Percentiles rank a stretch among this genome's conserved stretches.
phyloP scores from a whole-genome alignment of 768 basidiomycete genomes.

The Auricularia sp. region DNA sequence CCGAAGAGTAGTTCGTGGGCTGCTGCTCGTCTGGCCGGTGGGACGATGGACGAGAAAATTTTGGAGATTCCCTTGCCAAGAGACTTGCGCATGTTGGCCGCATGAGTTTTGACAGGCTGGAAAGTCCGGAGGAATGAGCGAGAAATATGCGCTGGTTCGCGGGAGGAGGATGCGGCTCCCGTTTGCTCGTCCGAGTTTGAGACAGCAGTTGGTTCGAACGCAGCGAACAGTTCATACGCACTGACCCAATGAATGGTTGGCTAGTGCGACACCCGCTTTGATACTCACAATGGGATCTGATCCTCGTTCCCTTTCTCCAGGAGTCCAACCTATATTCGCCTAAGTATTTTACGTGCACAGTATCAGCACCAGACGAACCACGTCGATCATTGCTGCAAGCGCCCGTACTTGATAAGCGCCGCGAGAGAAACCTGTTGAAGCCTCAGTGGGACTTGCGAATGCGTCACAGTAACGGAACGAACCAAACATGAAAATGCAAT shows the following conservation, averaged over 20 bases:
- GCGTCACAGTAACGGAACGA: background rate
- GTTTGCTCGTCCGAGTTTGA: too few relatives aligned
- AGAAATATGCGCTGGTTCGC: too few relatives aligned
- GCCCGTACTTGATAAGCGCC: conserved; percentile 38
- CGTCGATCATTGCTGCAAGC: conserved; percentile 34
- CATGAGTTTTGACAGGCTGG: too few relatives aligned
- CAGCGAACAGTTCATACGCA: conserved; percentile 31
- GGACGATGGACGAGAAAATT: too few relatives aligned
- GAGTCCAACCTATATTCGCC: conserved; percentile 28
- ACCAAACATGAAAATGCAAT: conserved; percentile 36
- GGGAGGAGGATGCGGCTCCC: too few relatives aligned
- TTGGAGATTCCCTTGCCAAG: too few relatives aligned
- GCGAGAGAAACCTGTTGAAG: conserved; percentile 33
- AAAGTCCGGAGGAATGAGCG: too few relatives aligned
- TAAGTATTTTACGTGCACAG: too few relatives aligned
- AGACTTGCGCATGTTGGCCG: too few relatives aligned
- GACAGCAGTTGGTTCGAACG: too few relatives aligned
- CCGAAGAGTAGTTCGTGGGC: too few relatives aligned
- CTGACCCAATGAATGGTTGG: conserved; percentile 12
- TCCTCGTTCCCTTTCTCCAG: conserved; percentile 31
- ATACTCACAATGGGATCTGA: conserved; percentile 30
- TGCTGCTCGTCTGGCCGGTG: too few relatives aligned
- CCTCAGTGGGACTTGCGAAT: background rate
- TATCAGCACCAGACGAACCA: conserved; percentile 13
- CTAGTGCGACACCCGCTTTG: background rate